Base-by-base conservation (phyloP, 2,329 filamentous ascomycete species). In the Periconia macrospinosa region DNA sequence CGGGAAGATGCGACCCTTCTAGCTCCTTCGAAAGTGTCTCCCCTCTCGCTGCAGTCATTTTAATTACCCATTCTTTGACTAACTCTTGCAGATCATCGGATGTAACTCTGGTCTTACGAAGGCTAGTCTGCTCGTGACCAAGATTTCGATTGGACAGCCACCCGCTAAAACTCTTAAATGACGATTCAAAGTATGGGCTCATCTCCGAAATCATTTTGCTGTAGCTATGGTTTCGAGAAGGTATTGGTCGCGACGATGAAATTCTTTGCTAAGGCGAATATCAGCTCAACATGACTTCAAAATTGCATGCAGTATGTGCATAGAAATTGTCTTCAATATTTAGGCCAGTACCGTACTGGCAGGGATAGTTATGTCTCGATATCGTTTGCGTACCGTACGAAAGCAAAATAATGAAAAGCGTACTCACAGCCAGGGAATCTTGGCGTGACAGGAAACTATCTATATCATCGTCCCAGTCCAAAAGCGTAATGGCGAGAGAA, bases 41-140 rank as follows among this genome's bases (percentile, higher is more conserved):
- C 11, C 49, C 45, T 45, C 53, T 59, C 2, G 56, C 42, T 2
- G 57, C 47, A 19, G 61, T 50, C 46, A 61, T 67, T 40, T 54
- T 61, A 8, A 58, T 59, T 7, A 72, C 49, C 71, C 71, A 74
- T 14, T 70, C 60, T 30, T 64, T 69, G 14, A 73, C 52, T 18
- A 57, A 53, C 2, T 60, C 56, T 41, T 61, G 55, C 41, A 62
- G 43, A 45, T 60, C 49, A 43, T 55, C 50, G 27, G 49, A 43
- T 1, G 58, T 52, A 14, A 58, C 35, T n/a, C 54, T 49, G 10
- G 52, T 33, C 48, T 35, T 54, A 33, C 47, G 42, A 18, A 57
- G 46, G 33, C 50, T 55, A 42, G 55, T 50, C 37, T 59, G 57
- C 35, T 61, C 54, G 17, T 59, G 51, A 11, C 54, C 50, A 13